phyloP scores from a whole-genome alignment of 2,329 filamentous ascomycete genomes.

The Trichoderma breve region DNA sequence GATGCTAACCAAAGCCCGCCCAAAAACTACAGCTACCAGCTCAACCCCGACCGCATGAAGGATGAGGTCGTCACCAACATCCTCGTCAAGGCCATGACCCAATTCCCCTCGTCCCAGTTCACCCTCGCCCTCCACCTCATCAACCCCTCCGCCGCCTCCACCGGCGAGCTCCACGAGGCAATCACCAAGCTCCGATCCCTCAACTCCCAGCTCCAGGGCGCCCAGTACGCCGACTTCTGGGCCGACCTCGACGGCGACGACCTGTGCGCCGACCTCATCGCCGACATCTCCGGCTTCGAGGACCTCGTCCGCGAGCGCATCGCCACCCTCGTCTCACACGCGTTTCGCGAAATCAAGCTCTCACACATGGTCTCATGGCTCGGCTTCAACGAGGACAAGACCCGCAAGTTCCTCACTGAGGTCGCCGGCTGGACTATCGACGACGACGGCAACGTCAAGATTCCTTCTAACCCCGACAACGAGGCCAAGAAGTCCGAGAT shows the following conservation, averaged over 20 bases:
- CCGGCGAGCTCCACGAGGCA: conserved; percentile 80
- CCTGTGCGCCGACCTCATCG: conserved; percentile 90
- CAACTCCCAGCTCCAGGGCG: conserved; percentile 83
- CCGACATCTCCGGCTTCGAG: conserved; percentile 93
- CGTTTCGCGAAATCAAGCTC: conserved; percentile 70
- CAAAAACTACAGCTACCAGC: conserved; percentile 74
- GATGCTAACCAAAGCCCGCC: neutral
- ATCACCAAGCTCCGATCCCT: conserved; percentile 82
- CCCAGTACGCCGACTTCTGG: conserved; percentile 93
- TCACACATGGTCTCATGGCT: conserved; percentile 72
- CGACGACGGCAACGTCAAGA: conserved; percentile 61
- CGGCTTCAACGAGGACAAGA: conserved; percentile 64
- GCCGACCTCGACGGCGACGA: conserved; percentile 88
- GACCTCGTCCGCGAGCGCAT: conserved; percentile 89
- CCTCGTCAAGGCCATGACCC: conserved; percentile 94
- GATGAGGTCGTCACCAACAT: conserved; percentile 98
- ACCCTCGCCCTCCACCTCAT: conserved; percentile 91
- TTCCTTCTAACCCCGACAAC: conserved; percentile 94
- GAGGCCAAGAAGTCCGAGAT: conserved; percentile 96
- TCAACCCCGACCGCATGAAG: conserved; percentile 97
- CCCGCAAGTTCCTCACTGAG: conserved; percentile 77
- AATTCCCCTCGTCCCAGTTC: conserved; percentile 96
- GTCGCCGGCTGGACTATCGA: conserved; percentile 86
- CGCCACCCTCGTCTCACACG: conserved; percentile 78
- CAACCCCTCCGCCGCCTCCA: conserved; percentile 67